Base-by-base conservation (phyloP, 306 rosid genomes). In the Cucumis cinereus region DNA sequence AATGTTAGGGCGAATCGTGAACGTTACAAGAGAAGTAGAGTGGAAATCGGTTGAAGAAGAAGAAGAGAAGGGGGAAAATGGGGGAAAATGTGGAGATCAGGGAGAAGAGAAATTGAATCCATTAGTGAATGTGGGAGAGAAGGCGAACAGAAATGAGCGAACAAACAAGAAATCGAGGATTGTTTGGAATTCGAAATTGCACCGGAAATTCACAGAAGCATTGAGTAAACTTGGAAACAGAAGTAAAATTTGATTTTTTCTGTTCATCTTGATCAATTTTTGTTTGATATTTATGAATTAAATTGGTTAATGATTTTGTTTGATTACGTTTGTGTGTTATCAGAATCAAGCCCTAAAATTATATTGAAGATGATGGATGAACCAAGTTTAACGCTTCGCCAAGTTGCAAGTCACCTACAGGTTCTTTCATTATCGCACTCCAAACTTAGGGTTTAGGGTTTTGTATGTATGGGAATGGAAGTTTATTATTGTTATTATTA, bases 281-380 rank as follows among this genome's bases (percentile, higher is more conserved):
- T 36, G 36, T 17, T 9, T 33, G 7, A 11, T 53, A 19, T 11
- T 13, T 67, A 30, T 30, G 0, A 14, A 45, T 70, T 13, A 24
- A 74, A 35, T 74, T 56, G 8, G 1, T 28, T n/a, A 30, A 4
- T 54, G 57, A 53, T 53, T 53, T 26, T 30, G 38, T 20, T 54
- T 35, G n/a, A 74, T 73, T 17, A 67, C 43, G 11, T 22, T 22
- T n/a, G n/a, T 20, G 17, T 68, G 47, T 1, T 5, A 7, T 11
- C 50, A 74, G 77, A 74, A 74, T 53, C 77, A 12, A 35, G 49
- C 63, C 77, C 77, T 13, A 74, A 56, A 33, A 74, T 53, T 14
- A 74, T 74, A 7, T 10, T 74, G 16, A 74, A 52, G 77, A 53
- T 74, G 77, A 74, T 74, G 77, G 38, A 74, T 35, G 77, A 74